phyloP scores from a whole-genome alignment of 495 filamentous ascomycete genomes.

The Patellaria atrata region DNA sequence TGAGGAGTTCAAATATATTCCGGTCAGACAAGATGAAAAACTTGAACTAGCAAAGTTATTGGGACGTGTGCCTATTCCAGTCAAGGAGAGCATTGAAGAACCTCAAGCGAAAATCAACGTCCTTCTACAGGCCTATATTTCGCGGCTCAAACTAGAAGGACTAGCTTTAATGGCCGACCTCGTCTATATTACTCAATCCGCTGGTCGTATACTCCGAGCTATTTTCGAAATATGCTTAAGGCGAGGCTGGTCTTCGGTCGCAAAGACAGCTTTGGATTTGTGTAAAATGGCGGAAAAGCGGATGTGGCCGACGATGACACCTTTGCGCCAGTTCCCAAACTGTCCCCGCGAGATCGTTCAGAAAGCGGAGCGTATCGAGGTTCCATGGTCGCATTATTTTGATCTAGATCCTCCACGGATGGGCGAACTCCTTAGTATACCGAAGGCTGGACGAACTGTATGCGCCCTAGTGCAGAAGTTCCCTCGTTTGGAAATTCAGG shows the following conservation, averaged over 20 bases:
- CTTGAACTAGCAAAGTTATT: constrained; percentile 87
- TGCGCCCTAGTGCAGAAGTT: constrained; percentile 84
- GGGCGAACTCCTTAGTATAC: constrained; percentile 85
- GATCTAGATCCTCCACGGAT: constrained; percentile 95
- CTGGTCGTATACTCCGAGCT: constrained; percentile 85
- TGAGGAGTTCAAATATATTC: constrained; percentile 98
- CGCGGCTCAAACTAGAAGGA: constrained; percentile 82
- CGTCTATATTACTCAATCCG: constrained; percentile 97
- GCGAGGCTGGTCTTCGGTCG: constrained; percentile 90
- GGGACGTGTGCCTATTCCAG: constrained; percentile 78
- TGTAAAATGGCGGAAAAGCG: constrained; percentile 99
- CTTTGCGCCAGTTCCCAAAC: constrained; percentile 73
- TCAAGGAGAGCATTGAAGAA: constrained; percentile 96
- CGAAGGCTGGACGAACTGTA: constrained; percentile 74
- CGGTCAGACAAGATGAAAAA: constrained; percentile 94
- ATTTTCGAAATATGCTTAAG: constrained; percentile 94
- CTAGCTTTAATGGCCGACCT: constrained; percentile 95
- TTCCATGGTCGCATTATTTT: constrained; percentile 86
- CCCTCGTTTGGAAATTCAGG: constrained; percentile 79
- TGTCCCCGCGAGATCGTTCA: constrained; percentile 75
- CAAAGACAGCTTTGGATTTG: constrained; percentile 81
- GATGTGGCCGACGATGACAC: constrained; percentile 99
- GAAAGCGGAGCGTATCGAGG: constrained; percentile 88
- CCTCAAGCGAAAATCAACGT: constrained; percentile 98
- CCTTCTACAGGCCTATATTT: constrained; percentile 94